Percentiles rank a stretch among this genome's conserved stretches.
Evolutionary conservation across 1,284 basidiomycete genomes (phyloP).

Genomic region (Inonotus hispidus): DNA sequence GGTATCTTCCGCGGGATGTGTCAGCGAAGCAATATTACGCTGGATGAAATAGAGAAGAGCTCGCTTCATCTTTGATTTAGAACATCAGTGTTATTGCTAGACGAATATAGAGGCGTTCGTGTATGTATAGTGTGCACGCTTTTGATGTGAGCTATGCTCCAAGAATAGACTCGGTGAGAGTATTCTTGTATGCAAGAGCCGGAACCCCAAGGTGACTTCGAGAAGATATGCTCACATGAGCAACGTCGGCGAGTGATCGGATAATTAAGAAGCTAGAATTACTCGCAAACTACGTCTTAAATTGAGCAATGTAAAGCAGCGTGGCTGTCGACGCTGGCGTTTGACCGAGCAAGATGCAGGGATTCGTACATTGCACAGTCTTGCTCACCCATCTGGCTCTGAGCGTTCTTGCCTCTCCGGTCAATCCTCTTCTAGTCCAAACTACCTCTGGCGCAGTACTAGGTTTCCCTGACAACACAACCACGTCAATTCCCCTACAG

Average conservation of each 20-base stretch:
- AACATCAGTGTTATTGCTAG: not conserved
- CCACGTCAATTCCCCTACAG: constrained; percentile 28
- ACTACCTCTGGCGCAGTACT: constrained; percentile 31
- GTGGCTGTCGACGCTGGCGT: not conserved
- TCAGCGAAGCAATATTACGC: constrained; percentile 50
- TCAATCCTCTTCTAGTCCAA: constrained; percentile 18
- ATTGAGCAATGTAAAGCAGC: not conserved
- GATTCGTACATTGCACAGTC: not conserved
- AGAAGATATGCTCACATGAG: not conserved
- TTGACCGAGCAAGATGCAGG: not conserved
- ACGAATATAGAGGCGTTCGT: not conserved
- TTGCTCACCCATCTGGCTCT: not conserved
- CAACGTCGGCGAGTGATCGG: constrained; percentile 18
- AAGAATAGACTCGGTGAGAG: not conserved
- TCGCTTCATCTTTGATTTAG: not conserved
- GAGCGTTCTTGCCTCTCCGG: not conserved
- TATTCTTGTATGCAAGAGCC: not conserved
- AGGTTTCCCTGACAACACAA: constrained; percentile 33
- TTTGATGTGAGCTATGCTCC: not conserved
- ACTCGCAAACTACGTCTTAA: not conserved
- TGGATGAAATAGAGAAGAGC: constrained; percentile 42
- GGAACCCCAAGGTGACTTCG: not conserved
- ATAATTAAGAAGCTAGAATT: constrained; percentile 1
- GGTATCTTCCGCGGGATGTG: constrained; percentile 70
- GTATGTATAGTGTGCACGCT: not conserved